Base-by-base conservation (phyloP, 1,284 basidiomycete genomes). In the Retiboletus fuscus region DNA sequence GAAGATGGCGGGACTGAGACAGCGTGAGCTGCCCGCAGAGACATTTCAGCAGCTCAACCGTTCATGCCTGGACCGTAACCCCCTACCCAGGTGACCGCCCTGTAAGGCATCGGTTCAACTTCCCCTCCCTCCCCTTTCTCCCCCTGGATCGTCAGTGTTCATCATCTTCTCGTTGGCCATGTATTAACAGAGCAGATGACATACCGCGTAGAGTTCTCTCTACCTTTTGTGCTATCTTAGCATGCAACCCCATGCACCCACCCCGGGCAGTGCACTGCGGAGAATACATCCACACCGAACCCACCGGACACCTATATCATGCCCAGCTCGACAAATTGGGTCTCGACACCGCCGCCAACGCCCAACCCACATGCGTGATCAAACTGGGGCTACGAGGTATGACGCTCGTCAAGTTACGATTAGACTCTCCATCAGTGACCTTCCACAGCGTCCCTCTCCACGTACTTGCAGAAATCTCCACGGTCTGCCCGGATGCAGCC, bases 281-380 rank as follows among this genome's bases (percentile, higher is more conserved):
- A 79, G 26, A 77, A 57, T 39, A 13, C 76, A 24, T 75, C 77
- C 5, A 53, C 64, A 57, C 67, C 79, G 16, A 78, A 76, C 39
- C 82, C 80, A 68, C 77, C 80, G 26, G 79, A 83, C 10, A 90
- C 86, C 75, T 92, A 92, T 75, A 91, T 91, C 75, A 83, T 88
- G 7, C 88, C 28, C 88, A 91, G 73, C 81, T 89, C 2, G 90
- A 92, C 68, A 83, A 80, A 64, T 83, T 86, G 26, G 80, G 80
- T 5, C 64, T 78, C 12, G 78, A 75, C n/a, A 77, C 77, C 61
- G 20, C 41, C 15, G 13, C n/a, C 34, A n/a, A 18, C 24, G 20
- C 44, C 24, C 18, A 70, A 18, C 34, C 34, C 3, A 10, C n/a
- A n/a, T n/a, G n/a, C n/a, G n/a, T n/a, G n/a, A n/a, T 24, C 82